A percentile compares a stretch with the other conserved stretches of the same genome.
Conservation (phyloP, 169 alveolate genomes). For the Plasmodium knowlesi region DNA sequence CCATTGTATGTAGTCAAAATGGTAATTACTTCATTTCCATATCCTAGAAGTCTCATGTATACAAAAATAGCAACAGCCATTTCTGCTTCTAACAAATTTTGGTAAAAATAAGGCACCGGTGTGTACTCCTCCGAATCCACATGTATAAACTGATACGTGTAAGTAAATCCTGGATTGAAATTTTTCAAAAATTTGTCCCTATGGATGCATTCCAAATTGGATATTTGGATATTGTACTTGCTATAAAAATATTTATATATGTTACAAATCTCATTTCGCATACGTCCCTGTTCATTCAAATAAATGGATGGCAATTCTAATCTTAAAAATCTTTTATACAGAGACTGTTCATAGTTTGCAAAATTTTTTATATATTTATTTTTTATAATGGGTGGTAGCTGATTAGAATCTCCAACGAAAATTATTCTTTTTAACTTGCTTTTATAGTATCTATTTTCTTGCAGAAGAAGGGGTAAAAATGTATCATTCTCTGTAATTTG, state of each 20-base stretch:
- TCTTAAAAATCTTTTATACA: constrained; percentile 87
- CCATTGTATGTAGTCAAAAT: constrained; percentile 94
- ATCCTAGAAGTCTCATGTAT: constrained; percentile 93
- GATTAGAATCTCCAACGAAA: constrained; percentile 94
- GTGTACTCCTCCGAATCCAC: constrained; percentile 91
- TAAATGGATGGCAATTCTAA: constrained; percentile 87
- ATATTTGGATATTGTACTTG: constrained; percentile 65
- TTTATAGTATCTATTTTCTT: constrained; percentile 78
- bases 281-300: constrained; percentile 92
- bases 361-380: constrained; percentile 84
- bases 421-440: constrained; percentile 90
- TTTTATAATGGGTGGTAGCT: constrained; percentile 94
- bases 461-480: constrained; percentile 92
- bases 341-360: constrained; percentile 89
- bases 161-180: constrained; percentile 78
- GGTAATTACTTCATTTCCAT: constrained; percentile 86
- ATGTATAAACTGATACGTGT: constrained; percentile 88
- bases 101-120: constrained; percentile 92
- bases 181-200: constrained; percentile 45
- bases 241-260: constrained; percentile 91
- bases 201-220: constrained; percentile 36
- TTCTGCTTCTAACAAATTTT: constrained; percentile 95
- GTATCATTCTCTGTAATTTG: constrained; percentile 93
- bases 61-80: constrained; percentile 92
- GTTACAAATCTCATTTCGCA: constrained; percentile 90